Evolutionary conservation across 768 basidiomycete species (phyloP).

Genomic region (Suillus ampliporus): DNA sequence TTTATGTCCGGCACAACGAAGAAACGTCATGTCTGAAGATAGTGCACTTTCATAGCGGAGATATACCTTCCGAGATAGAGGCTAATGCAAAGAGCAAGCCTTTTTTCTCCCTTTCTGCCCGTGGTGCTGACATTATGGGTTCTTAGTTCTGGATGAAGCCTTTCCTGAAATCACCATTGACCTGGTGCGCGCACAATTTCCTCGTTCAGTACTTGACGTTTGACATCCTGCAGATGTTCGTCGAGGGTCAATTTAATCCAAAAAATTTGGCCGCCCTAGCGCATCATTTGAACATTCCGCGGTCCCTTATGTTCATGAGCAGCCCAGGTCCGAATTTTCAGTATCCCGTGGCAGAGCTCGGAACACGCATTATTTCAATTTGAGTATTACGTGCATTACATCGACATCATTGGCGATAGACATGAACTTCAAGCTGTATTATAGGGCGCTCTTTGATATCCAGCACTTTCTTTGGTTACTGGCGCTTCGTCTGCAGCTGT

Average conservation of each 20-base stretch:
- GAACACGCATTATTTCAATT: constrained; percentile 54
- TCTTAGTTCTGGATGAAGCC: constrained; percentile 60
- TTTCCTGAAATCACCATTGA: constrained; percentile 72
- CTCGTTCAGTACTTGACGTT: not conserved
- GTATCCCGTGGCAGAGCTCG: constrained; percentile 53
- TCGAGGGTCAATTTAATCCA: constrained; percentile 51
- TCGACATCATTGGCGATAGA: not conserved
- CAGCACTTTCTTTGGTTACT: not conserved
- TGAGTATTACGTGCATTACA: constrained; percentile 19
- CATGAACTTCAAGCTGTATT: not conserved
- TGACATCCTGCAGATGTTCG: constrained; percentile 44
- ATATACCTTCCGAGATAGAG: constrained; percentile 72
- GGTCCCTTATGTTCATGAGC: constrained; percentile 66
- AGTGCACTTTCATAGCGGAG: constrained; percentile 64
- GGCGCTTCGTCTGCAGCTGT: not conserved
- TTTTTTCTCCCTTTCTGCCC: not conserved
- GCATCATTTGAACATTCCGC: constrained; percentile 52
- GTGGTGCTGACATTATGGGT: not conserved
- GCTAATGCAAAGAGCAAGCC: constrained; percentile 66
- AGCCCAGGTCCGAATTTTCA: constrained; percentile 56
- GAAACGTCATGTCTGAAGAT: constrained; percentile 73
- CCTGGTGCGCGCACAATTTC: constrained; percentile 43
- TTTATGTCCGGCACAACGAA: constrained; percentile 72
- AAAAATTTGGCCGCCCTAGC: constrained; percentile 54
- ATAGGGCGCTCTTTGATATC: not conserved